A percentile compares a stretch with the other conserved stretches of the same genome.
Evolutionary conservation across 1,284 basidiomycete genomes (phyloP).

Genomic region (Wallemia ichthyophaga): DNA sequence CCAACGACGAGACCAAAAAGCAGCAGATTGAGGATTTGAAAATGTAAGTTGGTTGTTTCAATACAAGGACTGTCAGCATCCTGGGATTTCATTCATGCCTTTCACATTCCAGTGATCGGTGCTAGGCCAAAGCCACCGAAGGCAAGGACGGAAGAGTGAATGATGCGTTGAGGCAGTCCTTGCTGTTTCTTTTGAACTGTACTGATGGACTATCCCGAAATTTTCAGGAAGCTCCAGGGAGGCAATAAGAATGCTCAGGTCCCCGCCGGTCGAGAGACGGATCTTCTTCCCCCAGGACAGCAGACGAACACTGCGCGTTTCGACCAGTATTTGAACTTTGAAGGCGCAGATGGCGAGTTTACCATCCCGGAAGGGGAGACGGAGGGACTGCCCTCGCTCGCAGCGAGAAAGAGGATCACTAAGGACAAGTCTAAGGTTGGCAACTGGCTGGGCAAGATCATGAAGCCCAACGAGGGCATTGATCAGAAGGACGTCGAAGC

Average conservation of each 20-base stretch:
- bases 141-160: too few species aligned
- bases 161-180: not conserved
- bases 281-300: not conserved
- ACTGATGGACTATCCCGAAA: not conserved
- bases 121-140: not conserved
- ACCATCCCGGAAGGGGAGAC: not conserved
- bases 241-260: not conserved
- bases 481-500: not conserved
- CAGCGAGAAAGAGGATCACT: not conserved
- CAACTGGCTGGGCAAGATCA: not conserved
- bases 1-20: not conserved
- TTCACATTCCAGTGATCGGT: not conserved
- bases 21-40: not conserved
- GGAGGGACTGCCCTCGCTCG: not conserved
- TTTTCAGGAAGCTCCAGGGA: not conserved
- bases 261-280: not conserved
- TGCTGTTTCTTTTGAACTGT: not conserved
- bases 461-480: not conserved
- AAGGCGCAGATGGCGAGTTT: conserved; percentile 1
- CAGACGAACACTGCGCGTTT: not conserved
- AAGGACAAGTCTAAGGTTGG: not conserved
- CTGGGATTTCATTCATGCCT: not conserved
- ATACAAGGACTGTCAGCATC: not conserved
- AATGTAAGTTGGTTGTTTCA: not conserved
- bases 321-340: not conserved